Evolutionary conservation across 139 green algal species (phyloP), one percentile per base, ranked within the genome.

Genomic region (Chlorella sp.): DNA sequence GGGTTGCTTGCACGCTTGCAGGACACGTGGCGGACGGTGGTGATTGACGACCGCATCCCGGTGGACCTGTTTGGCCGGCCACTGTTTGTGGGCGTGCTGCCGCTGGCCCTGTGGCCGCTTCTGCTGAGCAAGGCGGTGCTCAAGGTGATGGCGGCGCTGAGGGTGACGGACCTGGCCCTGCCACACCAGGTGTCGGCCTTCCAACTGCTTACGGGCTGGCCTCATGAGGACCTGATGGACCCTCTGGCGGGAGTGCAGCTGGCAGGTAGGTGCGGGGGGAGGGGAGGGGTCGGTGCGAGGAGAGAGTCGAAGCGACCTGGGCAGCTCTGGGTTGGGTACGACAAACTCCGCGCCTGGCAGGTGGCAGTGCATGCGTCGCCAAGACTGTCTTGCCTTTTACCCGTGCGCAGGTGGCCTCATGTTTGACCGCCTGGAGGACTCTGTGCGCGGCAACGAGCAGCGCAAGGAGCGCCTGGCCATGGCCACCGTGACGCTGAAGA

Each of bases 31-130:
- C 82, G 89, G 31, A 78, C 75, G 1, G 86, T 94, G n/a, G 75
- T 74, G 27, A 81, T 94, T 14, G 89, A 94, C 73, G 89, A 94
- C 81, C 77, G 82, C 32, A 89, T 94, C 26, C 89, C 89, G 5
- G 80, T 94, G 32, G 88, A 93, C 80, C 72, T 92, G 31, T 93
- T 92, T 76, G 87, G 88, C 0, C 75, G 85, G 36, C 82, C 87
- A 29, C 74, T 93, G 73, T 71, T 89, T 2, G 80, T 91, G 5
- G 85, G 83, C 62, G 75, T 75, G 34, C 76, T 84, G 17, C 89
- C 89, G 3, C 71, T 91, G 70, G 80, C 90, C 79, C 80, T 93
- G n/a, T 94, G 89, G 89, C 89, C 89, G 14, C 80, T 94, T 73
- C 73, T 94, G 60, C 81, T 94, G 26, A 81, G 74, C 81, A 94